These are phyloP conservation scores for Blastomyces emzantsi DNA, from an alignment of 2,329 filamentous ascomycete species.

Conservation along the genomic window DNA sequence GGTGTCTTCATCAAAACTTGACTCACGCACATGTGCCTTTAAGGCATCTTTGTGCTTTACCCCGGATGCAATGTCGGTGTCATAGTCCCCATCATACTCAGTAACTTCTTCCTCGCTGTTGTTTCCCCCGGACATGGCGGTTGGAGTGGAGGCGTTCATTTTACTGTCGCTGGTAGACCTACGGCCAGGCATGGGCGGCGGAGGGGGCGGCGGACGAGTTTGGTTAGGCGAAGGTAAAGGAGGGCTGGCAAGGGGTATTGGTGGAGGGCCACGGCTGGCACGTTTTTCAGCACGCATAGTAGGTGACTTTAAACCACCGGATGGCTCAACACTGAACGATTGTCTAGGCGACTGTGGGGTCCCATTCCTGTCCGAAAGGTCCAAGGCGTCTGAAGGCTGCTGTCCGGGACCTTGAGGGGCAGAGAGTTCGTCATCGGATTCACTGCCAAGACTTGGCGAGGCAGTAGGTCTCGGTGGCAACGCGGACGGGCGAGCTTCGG, in stretches of 20 bases:
- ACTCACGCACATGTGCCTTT: slow-evolving; percentile 68
- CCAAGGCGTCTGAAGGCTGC: slow-evolving; percentile 19
- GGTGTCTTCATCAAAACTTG: slow-evolving; percentile 62
- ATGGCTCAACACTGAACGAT: neutral
- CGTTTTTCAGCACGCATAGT: slow-evolving; percentile 32
- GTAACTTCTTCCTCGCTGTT: slow-evolving; percentile 72
- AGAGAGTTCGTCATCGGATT: slow-evolving; percentile 81
- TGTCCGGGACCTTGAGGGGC: slow-evolving; percentile 24
- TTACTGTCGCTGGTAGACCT: slow-evolving; percentile 52
- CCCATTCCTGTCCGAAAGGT: slow-evolving; percentile 11
- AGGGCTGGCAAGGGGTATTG: slow-evolving; percentile 32
- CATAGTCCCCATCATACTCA: slow-evolving; percentile 96
- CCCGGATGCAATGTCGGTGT: slow-evolving; percentile 92
- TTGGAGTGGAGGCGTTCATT: slow-evolving; percentile 32
- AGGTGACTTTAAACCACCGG: slow-evolving; percentile 21
- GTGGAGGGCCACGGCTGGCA: slow-evolving; percentile 34
- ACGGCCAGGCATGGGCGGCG: slow-evolving; percentile 46
- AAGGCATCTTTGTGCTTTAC: slow-evolving; percentile 90
- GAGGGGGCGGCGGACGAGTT: slow-evolving; percentile 56
- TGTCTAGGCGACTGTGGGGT: neutral
- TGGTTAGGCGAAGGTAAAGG: slow-evolving; percentile 41
- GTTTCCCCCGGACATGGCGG: slow-evolving; percentile 43
- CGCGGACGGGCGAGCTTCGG: slow-evolving; percentile 54
- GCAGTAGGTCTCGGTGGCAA: slow-evolving; percentile 46
- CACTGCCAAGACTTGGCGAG: slow-evolving; percentile 68